Percentiles rank a stretch among this genome's conserved stretches.
These are phyloP conservation scores for Melampsora medusae DNA, from an alignment of 1,284 basidiomycete species.

Conservation along the genomic window DNA sequence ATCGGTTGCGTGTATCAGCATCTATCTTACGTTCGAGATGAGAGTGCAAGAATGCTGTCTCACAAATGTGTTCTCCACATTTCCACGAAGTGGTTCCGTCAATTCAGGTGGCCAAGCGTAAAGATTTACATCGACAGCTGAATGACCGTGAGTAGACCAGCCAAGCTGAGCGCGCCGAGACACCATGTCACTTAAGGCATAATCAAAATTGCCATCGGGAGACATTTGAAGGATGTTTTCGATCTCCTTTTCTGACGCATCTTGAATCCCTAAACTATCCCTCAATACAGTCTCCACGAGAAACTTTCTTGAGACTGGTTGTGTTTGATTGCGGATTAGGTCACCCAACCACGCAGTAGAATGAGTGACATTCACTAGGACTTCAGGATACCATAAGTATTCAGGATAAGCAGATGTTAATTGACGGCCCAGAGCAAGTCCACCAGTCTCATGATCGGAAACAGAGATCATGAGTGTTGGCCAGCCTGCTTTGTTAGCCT, in stretches of 20 bases:
- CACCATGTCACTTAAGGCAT: slow-evolving; percentile 49
- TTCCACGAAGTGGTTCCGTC: slow-evolving; percentile 51
- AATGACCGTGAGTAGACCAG: slow-evolving; percentile 56
- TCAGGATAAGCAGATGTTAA: slow-evolving; percentile 52
- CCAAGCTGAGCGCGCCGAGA: slow-evolving; percentile 55
- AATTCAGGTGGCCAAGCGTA: slow-evolving; percentile 53
- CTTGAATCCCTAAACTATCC: slow-evolving; percentile 50
- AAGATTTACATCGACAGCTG: slow-evolving; percentile 57
- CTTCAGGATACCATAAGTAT: slow-evolving; percentile 53
- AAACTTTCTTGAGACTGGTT: slow-evolving; percentile 46
- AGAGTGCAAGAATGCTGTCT: slow-evolving; percentile 37
- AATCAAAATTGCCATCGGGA: slow-evolving; percentile 45
- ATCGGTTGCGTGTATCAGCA: background rate
- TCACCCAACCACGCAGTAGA: slow-evolving; percentile 52
- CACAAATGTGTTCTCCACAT: slow-evolving; percentile 55
- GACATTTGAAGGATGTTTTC: slow-evolving; percentile 48
- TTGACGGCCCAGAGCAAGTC: slow-evolving; percentile 55
- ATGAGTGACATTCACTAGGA: slow-evolving; percentile 53
- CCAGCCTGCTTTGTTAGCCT: slow-evolving; percentile 50
- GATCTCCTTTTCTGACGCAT: slow-evolving; percentile 51
- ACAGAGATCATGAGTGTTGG: slow-evolving; percentile 54
- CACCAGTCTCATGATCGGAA: slow-evolving; percentile 57
- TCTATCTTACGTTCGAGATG: background rate
- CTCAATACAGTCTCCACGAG: slow-evolving; percentile 47
- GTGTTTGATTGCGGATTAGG: slow-evolving; percentile 42